These are phyloP conservation scores for Pseudozyma tsukubaensis DNA, from an alignment of 1,284 basidiomycete species.

Conservation along the genomic window DNA sequence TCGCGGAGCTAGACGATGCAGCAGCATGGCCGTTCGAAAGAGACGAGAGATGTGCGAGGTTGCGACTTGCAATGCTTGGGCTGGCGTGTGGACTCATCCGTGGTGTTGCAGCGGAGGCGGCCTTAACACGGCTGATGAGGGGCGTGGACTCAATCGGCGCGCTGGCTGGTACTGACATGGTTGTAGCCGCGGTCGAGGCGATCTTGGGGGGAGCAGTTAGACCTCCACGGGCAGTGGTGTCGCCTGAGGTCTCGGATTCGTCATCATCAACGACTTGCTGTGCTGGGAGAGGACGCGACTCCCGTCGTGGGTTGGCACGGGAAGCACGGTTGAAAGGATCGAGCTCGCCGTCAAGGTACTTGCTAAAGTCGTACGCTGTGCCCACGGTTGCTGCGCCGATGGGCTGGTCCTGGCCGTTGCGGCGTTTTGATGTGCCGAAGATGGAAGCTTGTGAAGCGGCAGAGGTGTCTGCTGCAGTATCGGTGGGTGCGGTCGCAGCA, in stretches of 20 bases:
- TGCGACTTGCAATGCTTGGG: constrained; percentile 42
- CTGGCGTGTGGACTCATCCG: constrained; percentile 48
- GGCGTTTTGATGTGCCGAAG: constrained; percentile 34
- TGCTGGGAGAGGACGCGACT: constrained; percentile 43
- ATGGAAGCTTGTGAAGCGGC: constrained; percentile 32
- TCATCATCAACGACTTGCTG: constrained; percentile 14
- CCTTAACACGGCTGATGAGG: constrained; percentile 31
- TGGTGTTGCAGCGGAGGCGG: constrained; percentile 17
- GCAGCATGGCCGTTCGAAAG: constrained; percentile 27
- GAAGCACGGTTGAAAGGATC: constrained; percentile 50
- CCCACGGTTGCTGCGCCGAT: constrained; percentile 20
- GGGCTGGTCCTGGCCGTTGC: constrained; percentile 29
- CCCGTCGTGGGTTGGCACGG: constrained; percentile 32
- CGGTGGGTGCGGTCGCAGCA: neutral
- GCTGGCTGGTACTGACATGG: neutral
- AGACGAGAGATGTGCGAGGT: constrained; percentile 39
- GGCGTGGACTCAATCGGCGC: constrained; percentile 42
- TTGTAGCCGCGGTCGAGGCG: neutral
- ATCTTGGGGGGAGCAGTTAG: constrained; percentile 1
- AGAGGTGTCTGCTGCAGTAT: constrained; percentile 11
- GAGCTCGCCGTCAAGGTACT: constrained; percentile 46
- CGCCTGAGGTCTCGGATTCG: constrained; percentile 26
- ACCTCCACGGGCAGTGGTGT: constrained; percentile 39
- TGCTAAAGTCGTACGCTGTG: constrained; percentile 45
- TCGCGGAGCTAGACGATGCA: neutral